phyloP scores from a whole-genome alignment of 1,284 basidiomycete genomes.

The Fistulina hepatica region DNA sequence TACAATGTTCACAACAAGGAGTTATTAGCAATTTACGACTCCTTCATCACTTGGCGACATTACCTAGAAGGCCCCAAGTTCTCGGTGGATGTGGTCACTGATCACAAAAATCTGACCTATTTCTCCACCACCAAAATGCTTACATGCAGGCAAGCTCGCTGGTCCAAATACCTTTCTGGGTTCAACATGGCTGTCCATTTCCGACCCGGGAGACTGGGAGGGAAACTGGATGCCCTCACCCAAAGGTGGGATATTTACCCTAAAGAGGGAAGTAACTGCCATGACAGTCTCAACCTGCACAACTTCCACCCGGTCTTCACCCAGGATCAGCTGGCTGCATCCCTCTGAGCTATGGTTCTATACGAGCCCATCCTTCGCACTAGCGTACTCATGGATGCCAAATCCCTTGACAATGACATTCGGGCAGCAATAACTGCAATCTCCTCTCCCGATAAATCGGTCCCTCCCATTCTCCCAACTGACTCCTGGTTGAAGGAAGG shows the following conservation, averaged over 20 bases:
- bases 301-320: constrained; percentile 19
- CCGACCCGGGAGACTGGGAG: constrained; percentile 14
- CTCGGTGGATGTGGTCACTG: constrained; percentile 12
- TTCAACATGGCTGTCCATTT: constrained; percentile 15
- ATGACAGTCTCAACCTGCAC: constrained; percentile 18
- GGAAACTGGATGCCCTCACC: constrained; percentile 21
- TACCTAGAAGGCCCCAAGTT: too few relatives aligned
- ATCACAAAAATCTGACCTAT: constrained; percentile 20
- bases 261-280: constrained; percentile 14
- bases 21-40: constrained; percentile 22
- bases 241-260: constrained; percentile 16
- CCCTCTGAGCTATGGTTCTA: constrained; percentile 9
- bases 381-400: constrained; percentile 7
- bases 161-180: neutral
- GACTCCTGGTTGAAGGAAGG: too few relatives aligned
- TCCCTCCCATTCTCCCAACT: neutral
- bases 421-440: too few relatives aligned
- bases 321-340: constrained; percentile 11
- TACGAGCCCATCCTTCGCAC: constrained; percentile 10
- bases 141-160: neutral
- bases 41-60: constrained; percentile 11
- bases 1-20: constrained; percentile 32
- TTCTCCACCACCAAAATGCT: neutral
- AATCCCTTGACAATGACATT: constrained; percentile 6
- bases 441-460: neutral